Evolutionary conservation across 2,329 filamentous ascomycete species (phyloP), one percentile per base, ranked within the genome.

Genomic region (Apiospora rasikravindrae): DNA sequence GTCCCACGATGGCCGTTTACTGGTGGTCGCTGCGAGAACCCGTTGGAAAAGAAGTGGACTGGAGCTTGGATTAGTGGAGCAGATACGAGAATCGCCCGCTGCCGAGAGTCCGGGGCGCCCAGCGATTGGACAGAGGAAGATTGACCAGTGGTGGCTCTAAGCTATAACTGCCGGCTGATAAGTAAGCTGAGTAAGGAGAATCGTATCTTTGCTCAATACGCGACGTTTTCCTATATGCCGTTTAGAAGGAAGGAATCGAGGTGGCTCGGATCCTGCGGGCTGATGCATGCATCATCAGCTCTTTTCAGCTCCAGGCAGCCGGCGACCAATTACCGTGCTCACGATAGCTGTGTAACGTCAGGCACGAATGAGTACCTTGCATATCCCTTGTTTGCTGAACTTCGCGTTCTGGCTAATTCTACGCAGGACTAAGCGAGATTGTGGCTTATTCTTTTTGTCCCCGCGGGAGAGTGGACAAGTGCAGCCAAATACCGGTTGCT

Each of bases 11-110:
- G 29, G 19, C 8, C 53, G 19, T 26, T 57, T 11, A 57, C 14
- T 57, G 26, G 26, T 33, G 51, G 51, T 57, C 14, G 51, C 51
- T 57, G 49, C 49, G n/a, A 37, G 53, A 61, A 61, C 26, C 53
- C 53, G 53, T 61, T 61, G 53, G 53, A 33, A 61, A 44, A 44
- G 42, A 16, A 61, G 53, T 61, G 53, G 53, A 29, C 53, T 61
- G n/a, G n/a, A n/a, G n/a, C n/a, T 61, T 16, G 14, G 29, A 16
- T 24, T 64, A 64, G 57, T 40, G 57, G 57, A 37, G 33, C 57
- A 64, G 19, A 64, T 40, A 64, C 57, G 57, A 64, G 57, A 22
- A 7, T 8, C 16, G 16, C 29, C 51, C 53, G 26, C 19, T 61
- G 53, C 53, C 53, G 53, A 37, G 11, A 37, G 53, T 2, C 16